phyloP scores from a whole-genome alignment of 192 early-diverging fungal species.

The Funneliformis mosseae region DNA sequence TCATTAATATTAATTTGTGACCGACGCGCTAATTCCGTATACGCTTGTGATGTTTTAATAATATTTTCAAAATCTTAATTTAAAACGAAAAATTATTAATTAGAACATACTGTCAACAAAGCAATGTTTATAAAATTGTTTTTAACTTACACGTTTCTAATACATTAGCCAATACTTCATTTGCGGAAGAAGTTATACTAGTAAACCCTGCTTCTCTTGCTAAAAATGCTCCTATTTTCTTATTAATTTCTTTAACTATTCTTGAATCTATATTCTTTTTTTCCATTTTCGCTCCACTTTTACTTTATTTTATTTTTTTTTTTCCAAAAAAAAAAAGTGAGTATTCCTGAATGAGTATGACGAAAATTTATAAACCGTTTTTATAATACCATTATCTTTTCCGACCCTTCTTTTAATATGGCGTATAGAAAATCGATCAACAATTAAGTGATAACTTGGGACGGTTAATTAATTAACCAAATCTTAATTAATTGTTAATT shows the following conservation, averaged over 20 bases:
- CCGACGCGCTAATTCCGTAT: slow-evolving; percentile 56
- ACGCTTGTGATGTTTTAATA: slow-evolving; percentile 43
- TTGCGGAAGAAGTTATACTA: slow-evolving; percentile 2
- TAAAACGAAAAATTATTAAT: neutral
- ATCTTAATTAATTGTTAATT: too few species aligned
- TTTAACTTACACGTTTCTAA: neutral
- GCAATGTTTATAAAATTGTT: neutral
- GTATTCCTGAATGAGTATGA: too few species aligned
- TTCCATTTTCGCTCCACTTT: neutral
- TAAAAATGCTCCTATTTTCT: slow-evolving; percentile 20
- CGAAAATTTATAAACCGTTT: too few species aligned
- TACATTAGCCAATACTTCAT: slow-evolving; percentile 16
- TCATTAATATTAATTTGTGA: slow-evolving; percentile 55
- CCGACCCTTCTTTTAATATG: too few species aligned
- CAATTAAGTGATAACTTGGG: too few species aligned
- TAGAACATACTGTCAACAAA: neutral
- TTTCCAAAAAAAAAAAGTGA: neutral
- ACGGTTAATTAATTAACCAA: too few species aligned
- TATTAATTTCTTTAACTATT: slow-evolving; percentile 17
- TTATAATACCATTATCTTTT: too few species aligned
- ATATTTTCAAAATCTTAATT: neutral
- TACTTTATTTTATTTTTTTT: neutral
- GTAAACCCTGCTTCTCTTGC: slow-evolving; percentile 20
- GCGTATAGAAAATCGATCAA: too few species aligned
- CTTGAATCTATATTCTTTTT: neutral